Evolutionary conservation across 345 rosid species (phyloP).

Genomic region (Noccaea bulbosa): DNA sequence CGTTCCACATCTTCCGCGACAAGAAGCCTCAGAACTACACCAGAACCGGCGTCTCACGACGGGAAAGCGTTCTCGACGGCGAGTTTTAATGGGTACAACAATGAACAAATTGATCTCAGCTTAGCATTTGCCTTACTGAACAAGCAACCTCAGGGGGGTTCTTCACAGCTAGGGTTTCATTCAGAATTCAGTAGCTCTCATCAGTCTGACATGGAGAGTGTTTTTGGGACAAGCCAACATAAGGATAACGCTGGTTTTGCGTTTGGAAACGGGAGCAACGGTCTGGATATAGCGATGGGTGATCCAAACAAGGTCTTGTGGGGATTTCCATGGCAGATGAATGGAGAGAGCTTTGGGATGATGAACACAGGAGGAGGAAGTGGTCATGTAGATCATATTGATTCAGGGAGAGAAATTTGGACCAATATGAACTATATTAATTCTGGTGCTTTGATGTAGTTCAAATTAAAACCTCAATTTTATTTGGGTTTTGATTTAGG

Average conservation of each 20-base stretch:
- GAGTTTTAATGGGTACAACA: constrained; percentile 38
- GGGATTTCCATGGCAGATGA: constrained; percentile 82
- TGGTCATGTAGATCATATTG: constrained; percentile 46
- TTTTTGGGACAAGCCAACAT: constrained; percentile 36
- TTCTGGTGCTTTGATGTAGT: constrained; percentile 48
- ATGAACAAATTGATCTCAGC: constrained; percentile 66
- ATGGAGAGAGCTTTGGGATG: constrained; percentile 51
- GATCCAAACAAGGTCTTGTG: constrained; percentile 53
- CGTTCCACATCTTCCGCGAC: constrained; percentile 55
- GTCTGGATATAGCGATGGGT: constrained; percentile 41
- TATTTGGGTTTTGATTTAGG: constrained; percentile 43
- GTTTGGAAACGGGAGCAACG: constrained; percentile 45
- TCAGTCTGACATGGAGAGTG: constrained; percentile 34
- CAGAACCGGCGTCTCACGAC: constrained; percentile 42
- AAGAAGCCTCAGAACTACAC: constrained; percentile 51
- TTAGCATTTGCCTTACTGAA: constrained; percentile 83
- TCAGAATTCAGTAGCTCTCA: constrained; percentile 38
- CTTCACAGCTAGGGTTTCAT: constrained; percentile 57
- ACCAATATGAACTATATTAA: constrained; percentile 52
- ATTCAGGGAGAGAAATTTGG: constrained; percentile 61
- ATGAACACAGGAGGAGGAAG: constrained; percentile 43
- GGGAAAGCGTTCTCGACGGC: constrained; percentile 46
- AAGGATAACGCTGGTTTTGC: constrained; percentile 30
- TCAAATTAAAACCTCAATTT: constrained; percentile 33
- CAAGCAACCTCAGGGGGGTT: constrained; percentile 50